Evolutionary conservation across 306 rosid genomes (phyloP).

Genomic region (Cyamopsis tetragonoloba): DNA sequence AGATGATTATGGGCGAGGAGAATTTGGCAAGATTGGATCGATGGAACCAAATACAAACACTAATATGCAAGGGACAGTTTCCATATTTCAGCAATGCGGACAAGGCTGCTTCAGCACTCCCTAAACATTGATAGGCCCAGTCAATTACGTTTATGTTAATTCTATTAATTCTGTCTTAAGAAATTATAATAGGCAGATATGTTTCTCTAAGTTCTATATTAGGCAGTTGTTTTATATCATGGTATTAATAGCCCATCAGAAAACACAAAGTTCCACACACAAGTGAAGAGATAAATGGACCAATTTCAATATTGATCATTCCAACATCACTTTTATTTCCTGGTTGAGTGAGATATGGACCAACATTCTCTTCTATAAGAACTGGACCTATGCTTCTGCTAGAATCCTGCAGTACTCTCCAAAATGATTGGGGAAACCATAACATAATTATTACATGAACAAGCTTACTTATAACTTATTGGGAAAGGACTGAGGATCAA

Average conservation of each 20-base stretch:
- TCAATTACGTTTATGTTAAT: too few species aligned
- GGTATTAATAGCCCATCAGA: background rate
- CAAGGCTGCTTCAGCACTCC: too few species aligned
- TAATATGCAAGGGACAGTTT: too few species aligned
- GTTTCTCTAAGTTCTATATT: too few species aligned
- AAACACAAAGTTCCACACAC: slow-evolving; percentile 4
- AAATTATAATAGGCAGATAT: too few species aligned
- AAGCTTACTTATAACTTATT: slow-evolving; percentile 4
- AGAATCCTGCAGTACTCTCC: background rate
- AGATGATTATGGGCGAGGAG: too few species aligned
- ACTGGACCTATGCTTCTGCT: slow-evolving; percentile 11
- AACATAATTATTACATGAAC: slow-evolving; percentile 5
- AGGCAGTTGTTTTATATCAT: too few species aligned
- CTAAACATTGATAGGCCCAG: too few species aligned
- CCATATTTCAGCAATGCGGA: too few species aligned
- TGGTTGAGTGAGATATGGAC: background rate
- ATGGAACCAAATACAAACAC: too few species aligned
- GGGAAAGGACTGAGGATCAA: slow-evolving; percentile 15
- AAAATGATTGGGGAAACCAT: background rate
- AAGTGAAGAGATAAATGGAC: background rate
- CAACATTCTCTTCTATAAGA: slow-evolving; percentile 3
- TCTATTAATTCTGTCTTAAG: too few species aligned
- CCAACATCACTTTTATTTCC: slow-evolving; percentile 18
- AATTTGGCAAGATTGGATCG: too few species aligned
- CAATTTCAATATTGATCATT: slow-evolving; percentile 1